These are phyloP conservation scores for Leptoxyphium fumago DNA, from an alignment of 2,329 filamentous ascomycete genomes.

Conservation along the genomic window DNA sequence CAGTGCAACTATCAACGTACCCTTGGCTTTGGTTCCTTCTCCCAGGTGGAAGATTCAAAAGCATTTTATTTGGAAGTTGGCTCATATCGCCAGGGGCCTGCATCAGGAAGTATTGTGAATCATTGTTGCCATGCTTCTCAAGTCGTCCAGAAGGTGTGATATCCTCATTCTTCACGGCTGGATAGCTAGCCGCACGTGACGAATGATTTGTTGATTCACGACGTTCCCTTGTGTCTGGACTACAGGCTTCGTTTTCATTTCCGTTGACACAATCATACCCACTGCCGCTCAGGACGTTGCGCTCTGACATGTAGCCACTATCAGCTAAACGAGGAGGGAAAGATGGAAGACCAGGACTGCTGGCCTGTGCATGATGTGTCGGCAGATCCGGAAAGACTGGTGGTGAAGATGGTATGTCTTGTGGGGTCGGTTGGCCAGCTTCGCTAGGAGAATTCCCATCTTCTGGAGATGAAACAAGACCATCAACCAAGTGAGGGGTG, in stretches of 20 bases:
- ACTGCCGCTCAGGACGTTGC: constrained; percentile 37
- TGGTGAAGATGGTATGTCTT: constrained; percentile 78
- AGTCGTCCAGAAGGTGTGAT: background rate
- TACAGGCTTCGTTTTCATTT: constrained; percentile 19
- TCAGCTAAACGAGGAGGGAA: constrained; percentile 33
- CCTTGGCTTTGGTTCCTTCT: constrained; percentile 7
- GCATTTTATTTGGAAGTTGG: constrained; percentile 11
- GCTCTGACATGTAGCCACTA: constrained; percentile 61
- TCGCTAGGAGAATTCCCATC: constrained; percentile 19
- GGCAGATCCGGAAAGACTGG: constrained; percentile 50
- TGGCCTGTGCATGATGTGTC: constrained; percentile 35
- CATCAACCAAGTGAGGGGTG: background rate
- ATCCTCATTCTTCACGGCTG: background rate
- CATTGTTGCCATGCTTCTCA: background rate
- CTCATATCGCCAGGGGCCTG: constrained; percentile 12
- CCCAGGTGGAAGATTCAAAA: constrained; percentile 8
- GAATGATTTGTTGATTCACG: constrained; percentile 12
- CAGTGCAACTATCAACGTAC: constrained; percentile 10
- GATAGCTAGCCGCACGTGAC: background rate
- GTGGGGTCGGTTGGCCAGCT: constrained; percentile 49
- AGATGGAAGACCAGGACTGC: constrained; percentile 57
- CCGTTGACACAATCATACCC: constrained; percentile 55
- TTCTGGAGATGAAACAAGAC: constrained; percentile 29
- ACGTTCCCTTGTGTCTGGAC: constrained; percentile 19
- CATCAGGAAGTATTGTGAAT: constrained; percentile 7